These are phyloP conservation scores for Orbilia oligospora DNA, from an alignment of 2,329 filamentous ascomycete species.

Conservation along the genomic window DNA sequence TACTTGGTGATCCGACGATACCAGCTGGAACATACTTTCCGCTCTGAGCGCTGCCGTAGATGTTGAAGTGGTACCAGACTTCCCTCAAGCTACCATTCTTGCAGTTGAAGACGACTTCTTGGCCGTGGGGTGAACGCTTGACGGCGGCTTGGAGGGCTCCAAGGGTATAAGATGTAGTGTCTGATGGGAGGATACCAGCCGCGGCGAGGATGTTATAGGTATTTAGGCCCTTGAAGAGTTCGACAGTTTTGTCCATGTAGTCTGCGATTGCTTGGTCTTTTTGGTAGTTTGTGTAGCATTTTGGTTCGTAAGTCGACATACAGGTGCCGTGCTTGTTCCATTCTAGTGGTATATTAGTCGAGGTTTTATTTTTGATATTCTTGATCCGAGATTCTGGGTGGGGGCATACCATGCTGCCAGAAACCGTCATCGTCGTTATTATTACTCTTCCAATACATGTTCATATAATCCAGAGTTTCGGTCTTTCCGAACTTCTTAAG, in stretches of 20 bases:
- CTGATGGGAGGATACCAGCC: constrained; percentile 69
- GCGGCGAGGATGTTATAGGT: constrained; percentile 71
- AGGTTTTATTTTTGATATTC: background rate
- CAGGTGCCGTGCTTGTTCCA: constrained; percentile 80
- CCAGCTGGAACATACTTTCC: constrained; percentile 69
- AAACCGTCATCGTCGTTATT: constrained; percentile 75
- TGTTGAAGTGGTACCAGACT: constrained; percentile 72
- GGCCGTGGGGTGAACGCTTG: constrained; percentile 70
- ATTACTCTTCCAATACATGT: constrained; percentile 80
- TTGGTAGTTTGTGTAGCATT: constrained; percentile 76
- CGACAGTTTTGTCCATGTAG: constrained; percentile 77
- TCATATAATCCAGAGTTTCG: constrained; percentile 77
- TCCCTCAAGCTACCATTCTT: constrained; percentile 69
- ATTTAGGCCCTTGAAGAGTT: constrained; percentile 77
- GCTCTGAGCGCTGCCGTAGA: constrained; percentile 70
- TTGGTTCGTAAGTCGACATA: constrained; percentile 77
- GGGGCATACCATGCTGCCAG: constrained; percentile 76
- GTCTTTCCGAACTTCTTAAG: constrained; percentile 72
- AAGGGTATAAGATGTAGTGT: constrained; percentile 73
- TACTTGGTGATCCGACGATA: constrained; percentile 73
- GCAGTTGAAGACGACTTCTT: constrained; percentile 74
- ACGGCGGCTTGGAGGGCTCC: constrained; percentile 75
- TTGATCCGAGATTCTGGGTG: background rate
- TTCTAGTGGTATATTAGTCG: constrained; percentile 53
- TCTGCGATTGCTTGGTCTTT: constrained; percentile 77